Evolutionary conservation across 768 basidiomycete genomes (phyloP), one percentile per base, ranked within the genome.

Genomic region (Amanita subjunquillea): DNA sequence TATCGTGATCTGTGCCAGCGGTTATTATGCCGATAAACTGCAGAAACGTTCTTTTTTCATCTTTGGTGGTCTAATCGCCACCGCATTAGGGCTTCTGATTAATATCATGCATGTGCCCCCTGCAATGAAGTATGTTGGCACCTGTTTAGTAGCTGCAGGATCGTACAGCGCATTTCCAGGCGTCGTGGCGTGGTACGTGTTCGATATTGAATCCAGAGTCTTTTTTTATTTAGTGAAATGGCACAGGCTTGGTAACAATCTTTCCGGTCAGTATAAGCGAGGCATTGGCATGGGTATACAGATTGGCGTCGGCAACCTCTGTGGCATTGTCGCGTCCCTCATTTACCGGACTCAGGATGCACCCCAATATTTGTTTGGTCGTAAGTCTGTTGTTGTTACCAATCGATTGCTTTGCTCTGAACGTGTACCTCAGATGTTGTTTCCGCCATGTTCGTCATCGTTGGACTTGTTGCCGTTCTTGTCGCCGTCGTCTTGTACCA

Each of bases 71-170:
- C 41, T 44, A 2, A 4, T 45, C n/a, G 15, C 8, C 15, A 6
- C 23, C 30, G 17, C 44, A 22, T 34, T 52, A 6, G 51, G 51
- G 2, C 44, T 34, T 37, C 9, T 22, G 12, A 50, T 32, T 12
- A 50, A 40, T 17, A 27, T 50, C 2, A 27, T 38, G 13, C 29
- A 50, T 20, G 8, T 29, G 0, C 13, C 13, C 0, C 59, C 61
- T 42, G 78, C 80, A 0, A 77, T 69, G 27, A 86, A 87, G 65
- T 87, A 87, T 62, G 82, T 85, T 56, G 85, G 83, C 1, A 85
- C 79, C 0, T 88, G 82, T 70, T 76, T 87, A 50, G 73, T 76
- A 25, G 82, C 86, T 6, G 69, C 72, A 0, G 86, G 86, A n/a
- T 72, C 72, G 36, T 86, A 82, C 55, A 72, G 79, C 1, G 68